Base-by-base conservation (phyloP, 1,284 basidiomycete genomes). In the Melampsora larici-populina region DNA sequence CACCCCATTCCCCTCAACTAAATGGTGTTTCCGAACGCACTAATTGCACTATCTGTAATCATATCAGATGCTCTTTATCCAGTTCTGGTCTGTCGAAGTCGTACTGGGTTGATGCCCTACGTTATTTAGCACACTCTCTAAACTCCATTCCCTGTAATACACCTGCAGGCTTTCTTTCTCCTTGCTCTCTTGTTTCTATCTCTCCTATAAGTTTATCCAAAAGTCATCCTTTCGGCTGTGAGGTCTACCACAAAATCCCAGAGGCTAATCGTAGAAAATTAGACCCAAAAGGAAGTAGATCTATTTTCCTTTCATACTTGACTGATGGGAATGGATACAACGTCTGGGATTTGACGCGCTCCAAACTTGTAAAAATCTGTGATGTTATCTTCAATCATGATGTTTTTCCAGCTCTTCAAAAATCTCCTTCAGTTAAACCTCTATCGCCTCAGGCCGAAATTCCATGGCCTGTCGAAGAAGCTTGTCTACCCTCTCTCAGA, bases 61-160 rank as follows among this genome's bases (percentile, higher is more conserved):
- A n/a, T n/a, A n/a, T n/a, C n/a, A n/a, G n/a, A n/a, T 80, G 82
- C 0, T 80, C 85, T 78, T 79, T 85, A 0, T 58, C 81, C 7
- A 78, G 79, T 18, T 36, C 83, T 0, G 74, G 79, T 9, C 79
- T 86, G 0, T 84, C 82, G 11, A 79, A 76, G 62, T 79, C 60
- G 33, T 82, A 84, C 11, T 86, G 85, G 85, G 82, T 80, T 0
- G 82, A 85, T 70, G 84, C 83, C 0, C 74, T 82, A 26, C 43
- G 74, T 2, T 82, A 84, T 71, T 79, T 78, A 17, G 75, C 81
- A 9, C 86, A 83, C 82, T 36, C 86, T 2, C 79, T 80, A 46
- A 86, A 86, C 76, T 80, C 82, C 0, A 81, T 82, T 0, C 80
- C 82, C 0, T 71, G 70, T 29, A 2, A 71, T 43, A 71, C 51